Evolutionary conservation across 2,329 filamentous ascomycete genomes (phyloP).

Genomic region (Calonectria pauciramosa): DNA sequence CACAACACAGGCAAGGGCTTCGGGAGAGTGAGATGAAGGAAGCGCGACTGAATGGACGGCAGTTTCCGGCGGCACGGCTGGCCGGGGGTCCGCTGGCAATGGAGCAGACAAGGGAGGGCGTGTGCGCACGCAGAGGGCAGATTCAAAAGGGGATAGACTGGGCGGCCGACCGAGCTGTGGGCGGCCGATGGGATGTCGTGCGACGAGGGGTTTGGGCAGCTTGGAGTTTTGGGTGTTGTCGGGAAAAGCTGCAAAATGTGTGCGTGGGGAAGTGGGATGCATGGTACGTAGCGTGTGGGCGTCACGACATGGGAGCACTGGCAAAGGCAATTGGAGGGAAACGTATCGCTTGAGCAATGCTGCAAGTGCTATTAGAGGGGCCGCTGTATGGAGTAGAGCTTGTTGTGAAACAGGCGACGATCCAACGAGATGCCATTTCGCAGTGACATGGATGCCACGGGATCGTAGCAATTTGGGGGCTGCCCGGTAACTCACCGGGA

Average conservation of each 20-base stretch:
- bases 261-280: neutral
- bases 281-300: neutral
- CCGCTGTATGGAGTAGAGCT: neutral
- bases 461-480: conserved; percentile 21
- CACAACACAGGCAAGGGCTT: conserved; percentile 7
- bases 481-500: neutral
- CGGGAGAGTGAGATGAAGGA: neutral
- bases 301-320: neutral
- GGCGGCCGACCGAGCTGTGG: conserved; percentile 6
- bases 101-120: neutral
- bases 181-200: conserved; percentile 17
- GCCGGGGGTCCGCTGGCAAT: neutral
- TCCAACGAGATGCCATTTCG: conserved; percentile 2
- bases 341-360: neutral
- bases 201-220: conserved; percentile 1
- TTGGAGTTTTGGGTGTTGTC: conserved; percentile 7
- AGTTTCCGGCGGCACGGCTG: neutral
- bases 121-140: neutral
- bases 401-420: conserved; percentile 18
- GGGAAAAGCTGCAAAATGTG: conserved; percentile 2
- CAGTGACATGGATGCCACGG: neutral
- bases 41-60: neutral
- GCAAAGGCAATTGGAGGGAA: conserved; percentile 1
- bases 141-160: conserved; percentile 1
- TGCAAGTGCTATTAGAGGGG: conserved; percentile 1